Base-by-base conservation (phyloP, 176 grass and related monocot genomes). In the Eleusine coracana region DNA sequence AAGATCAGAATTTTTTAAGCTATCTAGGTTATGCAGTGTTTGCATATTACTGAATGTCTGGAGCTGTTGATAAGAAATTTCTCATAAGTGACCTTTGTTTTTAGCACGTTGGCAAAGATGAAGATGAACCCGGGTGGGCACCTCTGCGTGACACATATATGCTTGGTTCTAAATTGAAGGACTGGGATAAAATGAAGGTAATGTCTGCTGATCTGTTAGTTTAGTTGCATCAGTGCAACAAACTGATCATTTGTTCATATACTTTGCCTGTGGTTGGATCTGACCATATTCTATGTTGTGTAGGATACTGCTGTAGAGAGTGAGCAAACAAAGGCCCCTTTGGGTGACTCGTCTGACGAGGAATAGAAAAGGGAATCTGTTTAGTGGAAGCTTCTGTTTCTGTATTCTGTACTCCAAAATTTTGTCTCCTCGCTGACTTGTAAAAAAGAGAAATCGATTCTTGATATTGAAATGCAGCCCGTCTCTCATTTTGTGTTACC, bases 151-250 rank as follows among this genome's bases (percentile, higher is more conserved):
- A 92, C 63, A 95, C 78, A 38, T 92, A 95, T 71, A 95, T 95
- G 90, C 90, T 92, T 81, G 87, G 90, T 75, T 68, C 90, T n/a
- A 95, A 95, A 84, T 79, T 95, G 14, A 95, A 95, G 79, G 90
- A 95, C 58, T 92, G 93, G 93, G 93, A 95, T 81, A 95, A 88
- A 90, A 81, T 83, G 80, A 75, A 91, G 69, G 93, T 92, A 86
- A 77, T 75, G 23, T 17, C 5, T 66, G 1, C 11, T 71, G 31
- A 58, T 86, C 12, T 65, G 28, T 68, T 84, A 38, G 29, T 18
- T 44, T 40, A 62, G 65, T 29, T 7, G 17, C 70, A 48, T 71
- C 42, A 64, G 6, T 42, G 76, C 23, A 14, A 36, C 14, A 59
- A 29, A 66, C 18, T 63, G 15, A 2, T 63, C 23, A 80, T 52